phyloP scores from a whole-genome alignment of 176 grass and related monocot genomes.

The Raddia guianensis region DNA sequence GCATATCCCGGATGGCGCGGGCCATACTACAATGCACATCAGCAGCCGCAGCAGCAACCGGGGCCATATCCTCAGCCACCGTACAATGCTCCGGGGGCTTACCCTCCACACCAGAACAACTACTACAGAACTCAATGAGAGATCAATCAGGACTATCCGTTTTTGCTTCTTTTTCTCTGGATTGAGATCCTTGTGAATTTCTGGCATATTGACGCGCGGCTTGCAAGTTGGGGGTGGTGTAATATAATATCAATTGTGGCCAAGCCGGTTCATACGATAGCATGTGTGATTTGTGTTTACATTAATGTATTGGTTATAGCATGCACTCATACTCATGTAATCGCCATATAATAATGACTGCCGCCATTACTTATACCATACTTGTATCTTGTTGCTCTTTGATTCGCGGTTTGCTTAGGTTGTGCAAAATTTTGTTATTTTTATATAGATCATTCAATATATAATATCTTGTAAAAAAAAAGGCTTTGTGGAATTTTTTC shows the following conservation, averaged over 20 bases:
- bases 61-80: conserved; percentile 65
- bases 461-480: no score
- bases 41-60: conserved; percentile 57
- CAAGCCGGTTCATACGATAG: conserved; percentile 26
- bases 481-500: no score
- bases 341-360: background rate
- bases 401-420: no score
- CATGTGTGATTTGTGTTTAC: conserved; percentile 45
- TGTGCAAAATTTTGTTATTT: no score
- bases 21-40: conserved; percentile 77
- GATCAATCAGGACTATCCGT: background rate
- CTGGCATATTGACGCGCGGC: background rate
- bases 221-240: conserved; percentile 31
- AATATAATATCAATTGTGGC: conserved; percentile 38
- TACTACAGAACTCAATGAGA: conserved; percentile 85
- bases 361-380: no score
- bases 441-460: no score
- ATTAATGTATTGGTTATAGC: conserved; percentile 48
- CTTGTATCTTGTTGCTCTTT: no score
- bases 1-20: conserved; percentile 94
- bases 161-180: conserved; percentile 27
- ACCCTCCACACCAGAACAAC: conserved; percentile 62
- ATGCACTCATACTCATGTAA: background rate
- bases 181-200: conserved; percentile 38
- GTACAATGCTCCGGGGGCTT: conserved; percentile 60